Evolutionary conservation across 139 green algal genomes (phyloP).

Genomic region (Micromonas commoda): DNA sequence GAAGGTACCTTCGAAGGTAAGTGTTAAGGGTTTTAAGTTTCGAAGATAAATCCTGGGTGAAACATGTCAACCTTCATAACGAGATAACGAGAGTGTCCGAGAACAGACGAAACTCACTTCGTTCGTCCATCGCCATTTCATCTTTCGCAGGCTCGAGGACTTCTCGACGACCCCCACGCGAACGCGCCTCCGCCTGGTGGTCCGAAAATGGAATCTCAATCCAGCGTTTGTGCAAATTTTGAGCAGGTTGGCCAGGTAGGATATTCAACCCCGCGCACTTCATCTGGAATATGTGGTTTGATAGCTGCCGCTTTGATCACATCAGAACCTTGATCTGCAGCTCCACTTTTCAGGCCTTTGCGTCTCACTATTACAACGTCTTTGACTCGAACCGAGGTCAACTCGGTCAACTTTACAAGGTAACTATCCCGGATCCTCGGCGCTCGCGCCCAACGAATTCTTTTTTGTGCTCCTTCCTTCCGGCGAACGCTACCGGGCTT

Average conservation of each 20-base stretch:
- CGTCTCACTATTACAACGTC: constrained; percentile 12
- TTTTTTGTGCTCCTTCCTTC: neutral
- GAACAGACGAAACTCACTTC: neutral
- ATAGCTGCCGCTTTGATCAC: neutral
- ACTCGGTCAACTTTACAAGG: constrained; percentile 16
- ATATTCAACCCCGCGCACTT: neutral
- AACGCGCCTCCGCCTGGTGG: no score
- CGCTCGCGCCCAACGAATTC: no score
- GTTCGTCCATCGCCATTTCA: neutral
- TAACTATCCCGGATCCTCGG: no score
- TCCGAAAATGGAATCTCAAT: neutral
- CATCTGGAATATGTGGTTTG: neutral
- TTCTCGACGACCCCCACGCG: no score
- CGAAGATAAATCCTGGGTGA: neutral
- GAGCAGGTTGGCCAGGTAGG: constrained; percentile 19
- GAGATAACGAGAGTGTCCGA: neutral
- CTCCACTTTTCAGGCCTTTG: constrained; percentile 17
- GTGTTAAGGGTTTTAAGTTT: neutral
- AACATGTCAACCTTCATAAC: neutral
- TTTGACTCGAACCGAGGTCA: constrained; percentile 17
- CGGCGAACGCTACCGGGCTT: neutral
- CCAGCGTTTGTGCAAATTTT: constrained; percentile 19
- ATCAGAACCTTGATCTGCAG: neutral
- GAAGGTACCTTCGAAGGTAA: neutral
- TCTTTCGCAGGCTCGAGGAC: no score